Evolutionary conservation across 805 yeast species (phyloP).

Genomic region (Ogataea ganodermae): DNA sequence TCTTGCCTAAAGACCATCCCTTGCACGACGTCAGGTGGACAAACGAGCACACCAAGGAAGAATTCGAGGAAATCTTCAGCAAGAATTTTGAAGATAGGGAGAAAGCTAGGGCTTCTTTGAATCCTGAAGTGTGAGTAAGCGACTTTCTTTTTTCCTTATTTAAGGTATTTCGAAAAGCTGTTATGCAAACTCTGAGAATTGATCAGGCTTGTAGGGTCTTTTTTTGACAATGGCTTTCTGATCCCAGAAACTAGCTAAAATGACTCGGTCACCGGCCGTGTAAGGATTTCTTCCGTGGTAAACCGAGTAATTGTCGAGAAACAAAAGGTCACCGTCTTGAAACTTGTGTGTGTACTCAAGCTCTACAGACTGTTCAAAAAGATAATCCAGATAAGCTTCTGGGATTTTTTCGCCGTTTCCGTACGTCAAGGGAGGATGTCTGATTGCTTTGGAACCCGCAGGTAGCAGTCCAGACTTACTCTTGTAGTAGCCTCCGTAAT

Average conservation of each 20-base stretch:
- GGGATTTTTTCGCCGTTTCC: constrained; percentile 28
- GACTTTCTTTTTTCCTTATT: too few relatives aligned
- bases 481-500: constrained; percentile 17
- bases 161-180: neutral
- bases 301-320: constrained; percentile 27
- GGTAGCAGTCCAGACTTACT: constrained; percentile 2
- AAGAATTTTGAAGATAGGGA: neutral
- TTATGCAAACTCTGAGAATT: constrained; percentile 4
- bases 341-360: constrained; percentile 26
- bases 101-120: neutral
- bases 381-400: constrained; percentile 23
- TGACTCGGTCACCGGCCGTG: constrained; percentile 22
- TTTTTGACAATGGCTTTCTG: neutral
- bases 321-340: constrained; percentile 26
- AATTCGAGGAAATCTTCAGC: constrained; percentile 19
- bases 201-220: constrained; percentile 11
- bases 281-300: constrained; percentile 31
- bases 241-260: constrained; percentile 31
- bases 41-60: constrained; percentile 25
- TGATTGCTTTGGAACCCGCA: neutral
- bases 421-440: constrained; percentile 19
- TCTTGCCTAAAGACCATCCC: constrained; percentile 26
- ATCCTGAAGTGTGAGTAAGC: too few relatives aligned
- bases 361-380: constrained; percentile 24
- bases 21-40: constrained; percentile 29